Base-by-base conservation (phyloP, 257 asterid species). In the Haberlea rhodopensis region DNA sequence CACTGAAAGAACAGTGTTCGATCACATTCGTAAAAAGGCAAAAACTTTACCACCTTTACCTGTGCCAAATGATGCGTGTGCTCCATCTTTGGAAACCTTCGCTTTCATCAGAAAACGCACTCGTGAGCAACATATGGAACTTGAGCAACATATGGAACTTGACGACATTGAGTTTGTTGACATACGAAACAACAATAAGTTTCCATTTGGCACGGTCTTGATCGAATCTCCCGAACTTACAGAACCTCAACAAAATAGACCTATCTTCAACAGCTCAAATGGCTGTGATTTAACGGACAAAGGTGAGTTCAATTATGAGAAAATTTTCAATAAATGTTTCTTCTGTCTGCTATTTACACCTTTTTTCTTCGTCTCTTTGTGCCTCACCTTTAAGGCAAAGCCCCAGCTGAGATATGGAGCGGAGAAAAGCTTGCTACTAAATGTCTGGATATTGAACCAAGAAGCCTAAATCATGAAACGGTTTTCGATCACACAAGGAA, bases 11-110 rank as follows among this genome's bases (percentile, higher is more conserved):
- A 91, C 95, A n/a, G 82, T 88, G 63, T 88, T 91, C 11, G 96
- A 91, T 57, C 96, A 86, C 74, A 81, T 91, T 25, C 82, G 90
- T 26, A 76, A 81, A 43, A 91, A 91, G 86, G 91, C 95, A n/a
- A 88, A 83, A 71, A 63, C 49, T 43, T 73, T 91, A 37, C 96
- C 98, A 53, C 60, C 66, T 40, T 76, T 88, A 74, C 79, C 82
- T 52, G 31, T 63, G 58, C 68, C 81, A 69, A 79, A 66, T 16
- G 77, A 78, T 32, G 66, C 80, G 31, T 27, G 67, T 62, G 63
- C 84, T 16, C 94, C 98, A 55, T 81, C 98, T 43, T 57, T 84
- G 60, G 83, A 88, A 82, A 79, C 87, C 61, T 82, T 87, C 66
- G 70, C 80, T 13, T 83, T 76, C 74, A 83, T 91, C 66, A 86